Conservation (phyloP, 768 basidiomycete species). For the Mycena vitilis region DNA sequence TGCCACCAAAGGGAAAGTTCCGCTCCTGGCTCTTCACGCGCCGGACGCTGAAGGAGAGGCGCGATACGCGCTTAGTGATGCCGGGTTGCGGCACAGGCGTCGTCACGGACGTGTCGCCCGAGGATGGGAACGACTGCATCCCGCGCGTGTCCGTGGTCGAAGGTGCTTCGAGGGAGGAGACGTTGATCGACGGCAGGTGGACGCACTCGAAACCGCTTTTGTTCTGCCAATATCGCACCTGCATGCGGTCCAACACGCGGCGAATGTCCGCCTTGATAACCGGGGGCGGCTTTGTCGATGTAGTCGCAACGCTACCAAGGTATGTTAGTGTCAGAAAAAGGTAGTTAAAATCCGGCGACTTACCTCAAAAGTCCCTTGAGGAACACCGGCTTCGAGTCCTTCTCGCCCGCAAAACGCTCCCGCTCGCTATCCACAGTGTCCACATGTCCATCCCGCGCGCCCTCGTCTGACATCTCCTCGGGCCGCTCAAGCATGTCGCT, state of each 20-base stretch:
- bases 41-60: constrained; percentile 78
- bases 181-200: constrained; percentile 93
- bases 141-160: constrained; percentile 41
- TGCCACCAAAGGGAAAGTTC: constrained; percentile 39
- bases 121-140: constrained; percentile 48
- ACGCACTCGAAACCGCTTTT: constrained; percentile 96
- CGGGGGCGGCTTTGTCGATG: constrained; percentile 87
- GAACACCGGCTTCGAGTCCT: constrained; percentile 93
- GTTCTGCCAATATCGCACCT: constrained; percentile 92
- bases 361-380: constrained; percentile 96
- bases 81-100: constrained; percentile 49
- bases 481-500: constrained; percentile 43
- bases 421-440: constrained; percentile 62
- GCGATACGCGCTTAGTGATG: constrained; percentile 80
- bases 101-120: constrained; percentile 61
- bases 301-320: constrained; percentile 81
- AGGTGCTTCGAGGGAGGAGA: constrained; percentile 71
- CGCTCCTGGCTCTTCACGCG: constrained; percentile 65
- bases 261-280: constrained; percentile 87
- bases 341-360: constrained; percentile 35
- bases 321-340: constrained; percentile 41
- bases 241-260: constrained; percentile 91
- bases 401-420: constrained; percentile 64
- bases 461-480: constrained; percentile 57
- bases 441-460: constrained; percentile 49